Percentiles rank a stretch among this genome's conserved stretches.
Evolutionary conservation across 2,329 filamentous ascomycete species (phyloP).

Genomic region (Dothistroma pini): DNA sequence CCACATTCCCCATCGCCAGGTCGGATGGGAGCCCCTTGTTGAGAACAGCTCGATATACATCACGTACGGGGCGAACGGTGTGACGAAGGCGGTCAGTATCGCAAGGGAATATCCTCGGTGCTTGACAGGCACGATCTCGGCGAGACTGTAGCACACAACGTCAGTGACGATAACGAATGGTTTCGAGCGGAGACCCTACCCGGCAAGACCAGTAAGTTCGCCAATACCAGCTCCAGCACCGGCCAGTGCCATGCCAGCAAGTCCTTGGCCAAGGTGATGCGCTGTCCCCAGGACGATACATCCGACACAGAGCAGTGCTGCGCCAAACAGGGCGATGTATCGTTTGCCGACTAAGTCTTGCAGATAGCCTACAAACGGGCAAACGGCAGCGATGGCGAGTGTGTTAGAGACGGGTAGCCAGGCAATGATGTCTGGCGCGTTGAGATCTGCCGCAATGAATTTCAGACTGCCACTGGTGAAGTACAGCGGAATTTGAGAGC

Average conservation of each 20-base stretch:
- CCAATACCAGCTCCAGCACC: conserved; percentile 64
- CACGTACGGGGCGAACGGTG: conserved; percentile 60
- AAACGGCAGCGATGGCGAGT: conserved; percentile 53
- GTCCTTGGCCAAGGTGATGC: conserved; percentile 44
- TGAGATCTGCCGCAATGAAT: conserved; percentile 24
- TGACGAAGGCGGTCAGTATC: conserved; percentile 35
- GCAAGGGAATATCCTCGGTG: conserved; percentile 25
- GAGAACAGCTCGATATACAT: conserved; percentile 58
- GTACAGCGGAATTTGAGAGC: conserved; percentile 27
- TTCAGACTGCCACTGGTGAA: conserved; percentile 24
- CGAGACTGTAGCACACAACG: conserved; percentile 11
- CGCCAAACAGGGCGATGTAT: conserved; percentile 56
- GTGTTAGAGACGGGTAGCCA: conserved; percentile 45
- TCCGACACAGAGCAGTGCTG: conserved; percentile 52
- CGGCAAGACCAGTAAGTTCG: conserved; percentile 65
- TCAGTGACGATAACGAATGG: background rate
- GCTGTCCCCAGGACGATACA: conserved; percentile 58
- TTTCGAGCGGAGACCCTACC: conserved; percentile 21
- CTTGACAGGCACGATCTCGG: conserved; percentile 27
- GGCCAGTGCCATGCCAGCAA: conserved; percentile 56
- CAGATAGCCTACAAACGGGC: conserved; percentile 62
- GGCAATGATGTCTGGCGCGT: conserved; percentile 19
- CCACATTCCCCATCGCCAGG: conserved; percentile 51
- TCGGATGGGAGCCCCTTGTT: conserved; percentile 32
- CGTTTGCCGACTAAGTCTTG: conserved; percentile 61